These are phyloP conservation scores for Cenchrus fungigraminus DNA, from an alignment of 176 grass and related monocot genomes.

Conservation along the genomic window DNA sequence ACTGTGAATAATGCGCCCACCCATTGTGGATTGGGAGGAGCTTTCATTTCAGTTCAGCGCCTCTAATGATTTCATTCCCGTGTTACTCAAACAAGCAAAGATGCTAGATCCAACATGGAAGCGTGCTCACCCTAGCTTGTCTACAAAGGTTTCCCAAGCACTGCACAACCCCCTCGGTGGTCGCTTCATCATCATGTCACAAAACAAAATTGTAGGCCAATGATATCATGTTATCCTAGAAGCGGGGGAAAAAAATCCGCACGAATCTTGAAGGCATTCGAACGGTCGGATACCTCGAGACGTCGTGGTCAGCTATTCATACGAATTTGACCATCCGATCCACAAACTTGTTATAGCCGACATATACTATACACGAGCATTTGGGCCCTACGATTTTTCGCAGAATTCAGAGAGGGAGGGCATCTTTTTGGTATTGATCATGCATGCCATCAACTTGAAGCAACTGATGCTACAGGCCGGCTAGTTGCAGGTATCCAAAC, in stretches of 20 bases:
- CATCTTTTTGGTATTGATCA: conserved; percentile 3
- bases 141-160: conserved; percentile 8
- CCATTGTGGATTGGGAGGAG: neutral
- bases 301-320: neutral
- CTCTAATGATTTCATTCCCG: conserved; percentile 20
- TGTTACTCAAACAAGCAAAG: neutral
- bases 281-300: neutral
- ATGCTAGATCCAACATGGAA: conserved; percentile 42
- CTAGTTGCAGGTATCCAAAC: conserved; percentile 4
- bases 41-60: neutral
- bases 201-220: conserved; percentile 17
- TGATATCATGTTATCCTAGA: conserved; percentile 7
- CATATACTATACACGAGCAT: neutral
- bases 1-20: conserved; percentile 10
- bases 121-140: conserved; percentile 22
- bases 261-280: neutral
- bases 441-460: conserved; percentile 12
- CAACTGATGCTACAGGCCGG: conserved; percentile 19
- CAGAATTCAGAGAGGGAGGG: neutral
- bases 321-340: neutral
- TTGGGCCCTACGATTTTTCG: neutral
- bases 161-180: neutral
- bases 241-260: neutral
- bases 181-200: conserved; percentile 11
- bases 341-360: neutral